Evolutionary conservation across 257 asterid genomes (phyloP).

Genomic region (Handroanthus guayacan): DNA sequence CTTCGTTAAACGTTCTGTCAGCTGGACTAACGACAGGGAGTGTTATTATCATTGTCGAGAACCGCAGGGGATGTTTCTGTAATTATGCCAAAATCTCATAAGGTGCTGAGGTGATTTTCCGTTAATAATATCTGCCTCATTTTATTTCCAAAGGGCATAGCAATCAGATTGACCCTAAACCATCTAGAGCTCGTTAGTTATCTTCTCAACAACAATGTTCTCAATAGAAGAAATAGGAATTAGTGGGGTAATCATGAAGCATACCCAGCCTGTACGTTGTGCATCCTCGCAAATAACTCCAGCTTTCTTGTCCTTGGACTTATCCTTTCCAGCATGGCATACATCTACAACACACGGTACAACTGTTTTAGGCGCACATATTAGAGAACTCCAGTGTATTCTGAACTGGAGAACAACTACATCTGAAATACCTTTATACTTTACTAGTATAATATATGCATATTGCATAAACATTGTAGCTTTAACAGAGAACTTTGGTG

Average conservation of each 20-base stretch:
- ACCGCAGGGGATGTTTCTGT: too few relatives aligned
- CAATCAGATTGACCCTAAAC: constrained; percentile 12
- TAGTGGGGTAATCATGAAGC: constrained; percentile 37
- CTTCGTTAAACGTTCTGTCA: too few relatives aligned
- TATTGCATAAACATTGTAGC: not conserved
- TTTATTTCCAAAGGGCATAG: constrained; percentile 27
- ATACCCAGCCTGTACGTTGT: constrained; percentile 93
- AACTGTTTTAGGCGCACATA: constrained; percentile 32
- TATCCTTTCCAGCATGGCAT: constrained; percentile 90
- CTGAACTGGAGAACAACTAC: not conserved
- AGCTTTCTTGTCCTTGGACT: constrained; percentile 97
- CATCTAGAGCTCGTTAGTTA: constrained; percentile 1
- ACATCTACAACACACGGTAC: constrained; percentile 63
- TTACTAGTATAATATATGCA: not conserved
- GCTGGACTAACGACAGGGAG: too few relatives aligned
- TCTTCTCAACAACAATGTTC: not conserved
- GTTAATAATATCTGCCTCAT: constrained; percentile 20
- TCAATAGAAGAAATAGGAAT: constrained; percentile 18
- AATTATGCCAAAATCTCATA: too few relatives aligned
- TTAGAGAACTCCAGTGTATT: not conserved
- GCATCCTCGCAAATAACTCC: constrained; percentile 97
- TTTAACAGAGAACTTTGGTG: constrained; percentile 5
- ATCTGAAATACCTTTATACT: too few relatives aligned
- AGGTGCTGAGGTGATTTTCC: too few relatives aligned
- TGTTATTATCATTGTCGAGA: too few relatives aligned